Percentiles rank a stretch among this genome's conserved stretches.
Conservation (phyloP, 345 rosid species). For the Turnera subulata region DNA sequence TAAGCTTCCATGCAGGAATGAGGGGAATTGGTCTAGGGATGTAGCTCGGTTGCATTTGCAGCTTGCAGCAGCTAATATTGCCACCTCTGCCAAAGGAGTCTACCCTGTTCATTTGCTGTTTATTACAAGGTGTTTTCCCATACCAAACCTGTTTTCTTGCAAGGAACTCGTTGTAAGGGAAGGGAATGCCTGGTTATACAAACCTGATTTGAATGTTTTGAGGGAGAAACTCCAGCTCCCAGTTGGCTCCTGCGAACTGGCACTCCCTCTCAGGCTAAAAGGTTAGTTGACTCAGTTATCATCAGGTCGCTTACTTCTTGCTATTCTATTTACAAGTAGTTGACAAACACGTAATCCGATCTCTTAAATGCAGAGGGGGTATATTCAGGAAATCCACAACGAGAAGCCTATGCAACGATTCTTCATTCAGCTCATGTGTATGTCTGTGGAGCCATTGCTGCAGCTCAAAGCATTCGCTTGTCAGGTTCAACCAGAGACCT, state of each 20-base stretch:
- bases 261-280: slow-evolving; percentile 24
- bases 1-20: slow-evolving; percentile 31
- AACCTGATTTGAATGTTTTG: slow-evolving; percentile 21
- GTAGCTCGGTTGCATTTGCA: slow-evolving; percentile 29
- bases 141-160: slow-evolving; percentile 28
- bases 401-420: slow-evolving; percentile 81
- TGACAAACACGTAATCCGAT: slow-evolving; percentile 2
- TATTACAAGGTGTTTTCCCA: slow-evolving; percentile 19
- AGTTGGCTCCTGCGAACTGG: slow-evolving; percentile 30
- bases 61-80: slow-evolving; percentile 26
- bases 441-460: slow-evolving; percentile 90
- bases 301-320: neutral
- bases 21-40: slow-evolving; percentile 29
- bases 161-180: slow-evolving; percentile 22
- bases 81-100: slow-evolving; percentile 29
- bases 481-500: slow-evolving; percentile 83
- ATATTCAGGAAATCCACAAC: slow-evolving; percentile 43
- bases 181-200: slow-evolving; percentile 30
- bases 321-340: neutral
- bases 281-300: slow-evolving; percentile 10
- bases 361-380: slow-evolving; percentile 35
- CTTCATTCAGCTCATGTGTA: slow-evolving; percentile 83
- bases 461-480: slow-evolving; percentile 84
- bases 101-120: slow-evolving; percentile 26
- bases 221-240: slow-evolving; percentile 28